Conservation (phyloP, 2,329 filamentous ascomycete species). For the Diaporthe vexans region DNA sequence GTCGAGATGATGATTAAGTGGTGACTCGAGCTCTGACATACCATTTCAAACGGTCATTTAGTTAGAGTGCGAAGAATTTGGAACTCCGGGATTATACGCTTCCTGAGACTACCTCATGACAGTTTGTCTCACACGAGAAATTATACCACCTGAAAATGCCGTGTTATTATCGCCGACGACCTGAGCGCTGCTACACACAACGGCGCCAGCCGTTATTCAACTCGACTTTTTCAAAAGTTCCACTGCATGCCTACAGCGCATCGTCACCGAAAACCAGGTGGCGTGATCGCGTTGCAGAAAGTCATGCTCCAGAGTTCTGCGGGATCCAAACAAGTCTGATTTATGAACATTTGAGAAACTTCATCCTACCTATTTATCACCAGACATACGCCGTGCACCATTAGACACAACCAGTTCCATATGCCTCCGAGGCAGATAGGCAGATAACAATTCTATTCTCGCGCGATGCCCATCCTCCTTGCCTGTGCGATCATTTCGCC, state of each 20-base stretch:
- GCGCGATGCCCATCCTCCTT: constrained; percentile 37
- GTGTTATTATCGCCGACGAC: no score
- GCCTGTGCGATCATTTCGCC: constrained; percentile 50
- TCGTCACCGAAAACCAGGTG: background rate
- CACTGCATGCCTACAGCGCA: background rate
- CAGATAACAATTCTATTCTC: background rate
- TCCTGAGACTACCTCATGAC: no score
- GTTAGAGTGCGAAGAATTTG: no score
- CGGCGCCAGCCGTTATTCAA: no score
- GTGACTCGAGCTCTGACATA: no score
- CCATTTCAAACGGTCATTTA: no score
- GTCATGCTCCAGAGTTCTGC: background rate
- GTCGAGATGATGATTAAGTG: no score
- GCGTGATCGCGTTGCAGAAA: background rate
- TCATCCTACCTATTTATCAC: background rate
- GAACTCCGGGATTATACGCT: no score
- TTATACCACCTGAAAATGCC: no score
- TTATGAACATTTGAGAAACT: background rate
- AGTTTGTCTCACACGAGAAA: no score
- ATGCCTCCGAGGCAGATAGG: background rate
- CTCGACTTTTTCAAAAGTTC: no score
- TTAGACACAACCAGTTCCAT: background rate
- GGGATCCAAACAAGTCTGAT: background rate
- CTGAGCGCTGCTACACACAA: no score
- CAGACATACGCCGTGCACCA: background rate